A percentile compares a stretch with the other conserved stretches of the same genome.
These are phyloP conservation scores for Colletotrichum lentis DNA, from an alignment of 2,329 filamentous ascomycete species.

Conservation along the genomic window DNA sequence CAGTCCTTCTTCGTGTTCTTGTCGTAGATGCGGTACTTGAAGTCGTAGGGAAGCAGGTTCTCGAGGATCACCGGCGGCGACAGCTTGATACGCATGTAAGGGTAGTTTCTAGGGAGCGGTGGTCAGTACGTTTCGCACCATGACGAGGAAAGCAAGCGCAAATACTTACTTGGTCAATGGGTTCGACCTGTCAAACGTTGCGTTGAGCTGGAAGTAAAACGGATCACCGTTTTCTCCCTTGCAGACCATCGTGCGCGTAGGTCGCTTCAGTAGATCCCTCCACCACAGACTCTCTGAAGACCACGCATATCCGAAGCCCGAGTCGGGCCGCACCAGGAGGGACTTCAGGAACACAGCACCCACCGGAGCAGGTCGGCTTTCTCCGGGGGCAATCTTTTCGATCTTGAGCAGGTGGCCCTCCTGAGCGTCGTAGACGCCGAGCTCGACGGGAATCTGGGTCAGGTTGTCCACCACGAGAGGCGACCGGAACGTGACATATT, in stretches of 20 bases:
- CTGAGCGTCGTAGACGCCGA: slow-evolving; percentile 87
- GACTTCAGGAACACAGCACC: slow-evolving; percentile 92
- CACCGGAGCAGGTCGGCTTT: slow-evolving; percentile 87
- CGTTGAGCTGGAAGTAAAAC: slow-evolving; percentile 97
- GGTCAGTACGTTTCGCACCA: slow-evolving; percentile 44
- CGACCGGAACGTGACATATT: slow-evolving; percentile 95
- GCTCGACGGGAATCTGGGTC: slow-evolving; percentile 93
- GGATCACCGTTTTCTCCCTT: slow-evolving; percentile 85
- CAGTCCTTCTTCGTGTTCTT: slow-evolving; percentile 99
- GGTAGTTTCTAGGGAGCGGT: slow-evolving; percentile 72
- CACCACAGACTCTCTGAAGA: slow-evolving; percentile 89
- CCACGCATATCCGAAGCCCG: slow-evolving; percentile 97
- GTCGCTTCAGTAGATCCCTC: slow-evolving; percentile 86
- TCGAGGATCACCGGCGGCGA: slow-evolving; percentile 94
- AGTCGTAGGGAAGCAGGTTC: slow-evolving; percentile 94
- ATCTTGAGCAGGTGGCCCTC: slow-evolving; percentile 95
- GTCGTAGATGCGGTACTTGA: slow-evolving; percentile 99
- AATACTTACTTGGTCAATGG: slow-evolving; percentile 74
- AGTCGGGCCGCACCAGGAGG: slow-evolving; percentile 86
- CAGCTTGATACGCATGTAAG: slow-evolving; percentile 91
- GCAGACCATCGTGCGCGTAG: slow-evolving; percentile 88
- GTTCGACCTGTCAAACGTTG: slow-evolving; percentile 82
- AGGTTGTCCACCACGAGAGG: slow-evolving; percentile 93
- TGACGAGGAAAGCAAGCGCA: background rate
- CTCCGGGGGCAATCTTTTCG: slow-evolving; percentile 94